These are phyloP conservation scores for Amborella trichopoda DNA, from an alignment of 164 flowering plant species.

Conservation along the genomic window DNA sequence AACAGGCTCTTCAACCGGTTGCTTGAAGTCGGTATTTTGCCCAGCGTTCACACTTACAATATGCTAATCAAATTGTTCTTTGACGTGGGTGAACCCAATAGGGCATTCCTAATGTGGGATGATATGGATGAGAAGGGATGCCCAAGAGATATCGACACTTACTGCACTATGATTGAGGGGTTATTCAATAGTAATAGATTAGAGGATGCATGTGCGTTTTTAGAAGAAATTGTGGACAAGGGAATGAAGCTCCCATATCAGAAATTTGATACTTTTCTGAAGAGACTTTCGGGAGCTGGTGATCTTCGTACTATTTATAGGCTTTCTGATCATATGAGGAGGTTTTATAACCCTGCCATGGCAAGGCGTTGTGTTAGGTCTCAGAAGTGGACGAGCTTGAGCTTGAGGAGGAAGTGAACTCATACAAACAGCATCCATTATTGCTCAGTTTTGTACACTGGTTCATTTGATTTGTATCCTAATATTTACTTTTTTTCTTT, in stretches of 20 bases:
- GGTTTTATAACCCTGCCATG: slow-evolving; percentile 77
- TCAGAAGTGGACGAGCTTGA: slow-evolving; percentile 59
- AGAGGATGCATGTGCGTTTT: slow-evolving; percentile 53
- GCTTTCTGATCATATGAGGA: slow-evolving; percentile 87
- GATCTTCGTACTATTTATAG: slow-evolving; percentile 63
- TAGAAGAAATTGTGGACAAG: slow-evolving; percentile 55
- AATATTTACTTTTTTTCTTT: neutral
- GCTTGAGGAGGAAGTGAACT: slow-evolving; percentile 50
- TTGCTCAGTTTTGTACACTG: too few species aligned
- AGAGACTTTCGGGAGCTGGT: slow-evolving; percentile 60
- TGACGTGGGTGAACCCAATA: slow-evolving; percentile 48
- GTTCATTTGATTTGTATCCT: too few species aligned
- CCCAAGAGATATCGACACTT: slow-evolving; percentile 44
- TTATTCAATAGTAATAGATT: slow-evolving; percentile 42
- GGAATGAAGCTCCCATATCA: slow-evolving; percentile 64
- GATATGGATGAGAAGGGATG: slow-evolving; percentile 75
- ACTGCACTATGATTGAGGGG: slow-evolving; percentile 87
- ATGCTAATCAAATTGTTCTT: slow-evolving; percentile 79
- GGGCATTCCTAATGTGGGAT: slow-evolving; percentile 74
- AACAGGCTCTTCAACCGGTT: slow-evolving; percentile 48
- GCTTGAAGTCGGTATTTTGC: slow-evolving; percentile 53
- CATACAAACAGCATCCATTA: neutral
- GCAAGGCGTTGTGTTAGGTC: slow-evolving; percentile 61
- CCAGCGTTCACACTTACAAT: slow-evolving; percentile 88
- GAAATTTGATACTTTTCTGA: slow-evolving; percentile 63